These are phyloP conservation scores for Melastoma malabathricum DNA, from an alignment of 345 rosid genomes.

Conservation along the genomic window DNA sequence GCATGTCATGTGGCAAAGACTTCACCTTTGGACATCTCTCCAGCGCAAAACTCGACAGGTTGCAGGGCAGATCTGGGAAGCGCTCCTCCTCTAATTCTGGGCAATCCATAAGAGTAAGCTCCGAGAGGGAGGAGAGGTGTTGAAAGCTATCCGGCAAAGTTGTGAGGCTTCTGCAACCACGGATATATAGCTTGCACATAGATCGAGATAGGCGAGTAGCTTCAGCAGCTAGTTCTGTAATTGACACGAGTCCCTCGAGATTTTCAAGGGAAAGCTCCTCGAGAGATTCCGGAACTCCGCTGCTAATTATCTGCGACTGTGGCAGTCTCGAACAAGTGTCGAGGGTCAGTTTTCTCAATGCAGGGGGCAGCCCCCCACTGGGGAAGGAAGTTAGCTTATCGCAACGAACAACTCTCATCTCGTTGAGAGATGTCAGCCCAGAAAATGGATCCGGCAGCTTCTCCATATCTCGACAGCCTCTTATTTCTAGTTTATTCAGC, in stretches of 20 bases:
- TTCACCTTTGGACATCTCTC: not conserved
- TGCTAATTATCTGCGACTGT: not conserved
- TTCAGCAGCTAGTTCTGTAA: not conserved
- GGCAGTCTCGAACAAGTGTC: accelerated
- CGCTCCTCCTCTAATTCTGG: not conserved
- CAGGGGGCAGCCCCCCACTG: not conserved
- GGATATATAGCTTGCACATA: accelerated
- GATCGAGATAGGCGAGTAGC: not conserved
- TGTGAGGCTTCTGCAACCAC: not conserved
- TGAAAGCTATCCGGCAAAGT: not conserved
- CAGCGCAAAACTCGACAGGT: accelerated
- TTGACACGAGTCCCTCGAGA: not conserved
- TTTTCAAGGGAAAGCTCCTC: accelerated
- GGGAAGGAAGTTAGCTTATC: not conserved
- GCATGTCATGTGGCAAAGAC: not conserved
- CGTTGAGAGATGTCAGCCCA: not conserved
- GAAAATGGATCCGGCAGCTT: not conserved
- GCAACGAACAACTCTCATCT: accelerated
- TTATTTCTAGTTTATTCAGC: not conserved
- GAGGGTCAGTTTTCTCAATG: accelerated
- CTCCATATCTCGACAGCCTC: accelerated
- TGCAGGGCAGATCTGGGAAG: not conserved
- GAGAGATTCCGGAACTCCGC: not conserved
- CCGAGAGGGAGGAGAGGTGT: not conserved
- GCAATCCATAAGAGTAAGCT: not conserved